Conservation (phyloP, 345 rosid species). For the Pistacia atlantica region DNA sequence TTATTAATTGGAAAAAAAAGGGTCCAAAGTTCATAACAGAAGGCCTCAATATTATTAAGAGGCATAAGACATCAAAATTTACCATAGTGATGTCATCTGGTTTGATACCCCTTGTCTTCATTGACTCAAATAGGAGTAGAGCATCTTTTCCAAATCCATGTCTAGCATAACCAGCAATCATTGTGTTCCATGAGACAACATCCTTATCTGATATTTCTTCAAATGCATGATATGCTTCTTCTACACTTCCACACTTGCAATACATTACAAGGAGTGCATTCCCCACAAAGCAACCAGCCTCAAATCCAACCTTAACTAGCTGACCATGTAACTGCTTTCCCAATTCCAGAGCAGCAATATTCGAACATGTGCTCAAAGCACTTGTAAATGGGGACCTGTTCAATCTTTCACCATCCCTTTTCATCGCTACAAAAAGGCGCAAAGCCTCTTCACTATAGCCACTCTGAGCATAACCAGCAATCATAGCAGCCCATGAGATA, state of each 20-base stretch:
- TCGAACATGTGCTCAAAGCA: conserved; percentile 65
- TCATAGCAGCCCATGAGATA: conserved; percentile 79
- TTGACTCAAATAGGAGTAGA: conserved; percentile 52
- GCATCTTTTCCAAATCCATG: conserved; percentile 67
- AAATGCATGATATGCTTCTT: conserved; percentile 57
- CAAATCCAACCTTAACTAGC: conserved; percentile 65
- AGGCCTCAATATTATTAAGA: not conserved
- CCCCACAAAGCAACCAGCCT: conserved; percentile 63
- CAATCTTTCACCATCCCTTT: conserved; percentile 60
- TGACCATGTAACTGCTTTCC: conserved; percentile 71
- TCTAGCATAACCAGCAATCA: conserved; percentile 69
- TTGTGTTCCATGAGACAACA: conserved; percentile 70
- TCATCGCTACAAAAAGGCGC: conserved; percentile 52
- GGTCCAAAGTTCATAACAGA: not conserved
- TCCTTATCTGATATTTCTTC: conserved; percentile 62
- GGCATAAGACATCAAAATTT: not conserved
- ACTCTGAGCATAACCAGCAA: conserved; percentile 65
- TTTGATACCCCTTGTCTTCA: conserved; percentile 50
- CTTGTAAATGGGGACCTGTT: conserved; percentile 62
- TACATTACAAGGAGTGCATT: conserved; percentile 74
- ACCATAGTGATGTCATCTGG: conserved; percentile 74
- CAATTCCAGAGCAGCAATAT: conserved; percentile 62
- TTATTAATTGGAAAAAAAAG: not conserved
- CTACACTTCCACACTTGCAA: conserved; percentile 73
- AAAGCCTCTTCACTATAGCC: conserved; percentile 58